Conservation (phyloP, 1,284 basidiomycete genomes). For the Trichosporon sp. region DNA sequence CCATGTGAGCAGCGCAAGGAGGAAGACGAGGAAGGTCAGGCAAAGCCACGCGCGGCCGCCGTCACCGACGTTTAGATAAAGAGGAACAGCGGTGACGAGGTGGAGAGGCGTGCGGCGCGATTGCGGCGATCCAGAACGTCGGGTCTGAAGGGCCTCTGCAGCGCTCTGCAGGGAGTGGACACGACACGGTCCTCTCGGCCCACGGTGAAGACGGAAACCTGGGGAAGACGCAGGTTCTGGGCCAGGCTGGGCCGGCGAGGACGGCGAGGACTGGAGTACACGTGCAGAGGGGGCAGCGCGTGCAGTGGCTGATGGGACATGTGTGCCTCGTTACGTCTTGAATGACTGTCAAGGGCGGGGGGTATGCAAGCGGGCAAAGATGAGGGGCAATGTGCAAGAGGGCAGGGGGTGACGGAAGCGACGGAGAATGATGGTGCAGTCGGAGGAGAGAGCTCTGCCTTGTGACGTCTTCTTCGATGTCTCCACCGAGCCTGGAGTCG, state of each 20-base stretch:
- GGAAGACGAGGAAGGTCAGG: neutral
- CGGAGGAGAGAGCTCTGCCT: neutral
- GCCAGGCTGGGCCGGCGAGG: no score
- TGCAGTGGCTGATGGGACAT: neutral
- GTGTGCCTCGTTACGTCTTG: slow-evolving; percentile 7
- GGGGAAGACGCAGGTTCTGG: no score
- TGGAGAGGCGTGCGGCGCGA: neutral
- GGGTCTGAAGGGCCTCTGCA: neutral
- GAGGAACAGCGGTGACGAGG: neutral
- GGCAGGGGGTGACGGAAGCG: neutral
- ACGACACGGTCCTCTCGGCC: neutral
- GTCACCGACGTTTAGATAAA: neutral
- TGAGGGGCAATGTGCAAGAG: neutral
- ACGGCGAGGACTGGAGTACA: neutral
- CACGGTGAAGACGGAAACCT: no score
- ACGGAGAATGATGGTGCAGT: slow-evolving; percentile 5
- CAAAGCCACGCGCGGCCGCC: neutral
- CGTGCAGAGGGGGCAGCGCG: neutral
- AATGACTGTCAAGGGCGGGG: neutral
- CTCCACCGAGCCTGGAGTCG: neutral
- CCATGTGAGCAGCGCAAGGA: neutral
- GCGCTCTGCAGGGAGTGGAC: neutral
- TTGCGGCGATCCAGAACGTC: neutral
- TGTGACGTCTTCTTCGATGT: neutral
- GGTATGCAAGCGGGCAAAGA: slow-evolving; percentile 4